Conservation (phyloP, 352 stramenopile species). For the Pythium angustatum region DNA sequence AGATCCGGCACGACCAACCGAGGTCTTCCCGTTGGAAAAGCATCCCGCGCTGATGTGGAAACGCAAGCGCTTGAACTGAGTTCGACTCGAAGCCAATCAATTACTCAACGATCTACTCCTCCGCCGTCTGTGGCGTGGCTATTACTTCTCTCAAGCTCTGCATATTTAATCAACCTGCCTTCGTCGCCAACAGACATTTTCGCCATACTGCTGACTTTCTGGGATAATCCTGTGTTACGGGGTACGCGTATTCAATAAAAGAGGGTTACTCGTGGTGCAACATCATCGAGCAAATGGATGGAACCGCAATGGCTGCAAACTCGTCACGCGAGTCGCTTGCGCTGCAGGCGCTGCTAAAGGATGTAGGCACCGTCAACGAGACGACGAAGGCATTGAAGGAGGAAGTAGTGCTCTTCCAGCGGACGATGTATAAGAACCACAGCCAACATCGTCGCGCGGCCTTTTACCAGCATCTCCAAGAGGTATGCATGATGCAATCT, state of each 20-base stretch:
- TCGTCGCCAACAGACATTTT: neutral
- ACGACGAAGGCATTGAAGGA: slow-evolving; percentile 48
- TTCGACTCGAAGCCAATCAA: neutral
- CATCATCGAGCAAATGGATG: slow-evolving; percentile 16
- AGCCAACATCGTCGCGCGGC: slow-evolving; percentile 82
- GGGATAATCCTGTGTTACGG: neutral
- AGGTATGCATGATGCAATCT: slow-evolving; percentile 25
- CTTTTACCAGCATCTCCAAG: slow-evolving; percentile 81
- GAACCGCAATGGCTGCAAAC: slow-evolving; percentile 16
- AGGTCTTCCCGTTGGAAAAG: slow-evolving; percentile 44
- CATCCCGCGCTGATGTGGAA: slow-evolving; percentile 50
- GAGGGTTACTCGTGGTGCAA: neutral
- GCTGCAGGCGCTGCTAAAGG: slow-evolving; percentile 38
- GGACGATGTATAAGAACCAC: slow-evolving; percentile 88
- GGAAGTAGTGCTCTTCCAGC: slow-evolving; percentile 70
- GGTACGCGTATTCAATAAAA: neutral
- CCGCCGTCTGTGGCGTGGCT: neutral
- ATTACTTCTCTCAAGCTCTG: slow-evolving; percentile 15
- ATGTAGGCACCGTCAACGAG: slow-evolving; percentile 41
- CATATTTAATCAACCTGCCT: slow-evolving; percentile 29
- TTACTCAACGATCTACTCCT: neutral
- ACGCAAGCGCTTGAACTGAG: slow-evolving; percentile 56
- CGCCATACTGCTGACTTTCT: neutral
- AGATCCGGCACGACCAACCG: slow-evolving; percentile 11
- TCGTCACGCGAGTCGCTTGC: slow-evolving; percentile 28